Evolutionary conservation across 2,329 filamentous ascomycete genomes (phyloP).

Genomic region (Neonectria coccinea): DNA sequence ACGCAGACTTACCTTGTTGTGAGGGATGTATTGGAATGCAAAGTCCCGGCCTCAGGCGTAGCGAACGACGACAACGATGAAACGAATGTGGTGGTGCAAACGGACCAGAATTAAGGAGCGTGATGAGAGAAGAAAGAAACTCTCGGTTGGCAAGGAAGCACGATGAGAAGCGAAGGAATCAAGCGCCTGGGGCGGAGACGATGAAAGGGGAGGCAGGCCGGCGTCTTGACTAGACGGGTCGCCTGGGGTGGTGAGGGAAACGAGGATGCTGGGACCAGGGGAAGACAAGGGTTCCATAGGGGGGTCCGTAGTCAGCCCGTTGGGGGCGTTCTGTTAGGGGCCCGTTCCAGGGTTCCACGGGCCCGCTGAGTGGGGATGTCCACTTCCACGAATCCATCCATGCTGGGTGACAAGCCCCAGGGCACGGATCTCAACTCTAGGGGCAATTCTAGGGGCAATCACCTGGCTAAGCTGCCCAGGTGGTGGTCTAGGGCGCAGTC

Average conservation of each 20-base stretch:
- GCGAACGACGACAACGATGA: conserved; percentile 44
- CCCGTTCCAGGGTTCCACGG: conserved; percentile 19
- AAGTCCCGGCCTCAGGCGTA: conserved; percentile 37
- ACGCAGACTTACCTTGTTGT: conserved; percentile 43
- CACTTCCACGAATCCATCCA: not conserved
- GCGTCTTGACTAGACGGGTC: conserved; percentile 37
- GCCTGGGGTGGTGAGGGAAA: conserved; percentile 22
- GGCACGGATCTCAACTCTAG: conserved; percentile 7
- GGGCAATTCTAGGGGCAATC: conserved; percentile 18
- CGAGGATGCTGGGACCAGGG: conserved; percentile 20
- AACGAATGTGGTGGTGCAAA: conserved; percentile 48
- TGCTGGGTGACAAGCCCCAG: not conserved
- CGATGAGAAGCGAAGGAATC: conserved; percentile 45
- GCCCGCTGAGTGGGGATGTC: conserved; percentile 6
- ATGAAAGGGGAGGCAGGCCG: conserved; percentile 43
- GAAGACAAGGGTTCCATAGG: conserved; percentile 23
- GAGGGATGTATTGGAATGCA: conserved; percentile 33
- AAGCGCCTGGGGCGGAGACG: conserved; percentile 41
- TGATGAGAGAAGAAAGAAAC: conserved; percentile 63
- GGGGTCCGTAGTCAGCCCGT: conserved; percentile 12
- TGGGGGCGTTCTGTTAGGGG: conserved; percentile 22
- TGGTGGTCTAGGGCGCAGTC: not conserved
- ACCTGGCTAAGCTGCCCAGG: not conserved
- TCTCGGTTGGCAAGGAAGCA: conserved; percentile 65
- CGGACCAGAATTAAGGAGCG: conserved; percentile 55